These are phyloP conservation scores for Lagenidium giganteum DNA, from an alignment of 352 stramenopile genomes.

Conservation along the genomic window DNA sequence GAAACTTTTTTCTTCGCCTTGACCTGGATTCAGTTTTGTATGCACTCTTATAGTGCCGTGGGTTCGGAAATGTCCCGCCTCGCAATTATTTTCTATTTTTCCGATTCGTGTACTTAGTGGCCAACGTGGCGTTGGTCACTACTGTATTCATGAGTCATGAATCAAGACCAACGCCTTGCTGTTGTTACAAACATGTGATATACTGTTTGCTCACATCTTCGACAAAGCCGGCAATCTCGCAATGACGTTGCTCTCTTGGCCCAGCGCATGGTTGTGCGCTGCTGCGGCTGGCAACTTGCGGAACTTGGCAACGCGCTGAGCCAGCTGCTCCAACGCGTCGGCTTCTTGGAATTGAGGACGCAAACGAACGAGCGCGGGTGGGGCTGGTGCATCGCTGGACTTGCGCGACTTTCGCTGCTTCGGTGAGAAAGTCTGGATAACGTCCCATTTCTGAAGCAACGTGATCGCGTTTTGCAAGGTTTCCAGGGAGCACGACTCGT, in stretches of 20 bases:
- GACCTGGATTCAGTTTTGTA: too few relatives aligned
- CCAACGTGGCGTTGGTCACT: too few relatives aligned
- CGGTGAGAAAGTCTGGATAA: constrained; percentile 41
- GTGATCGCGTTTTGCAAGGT: constrained; percentile 76
- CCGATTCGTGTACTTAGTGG: too few relatives aligned
- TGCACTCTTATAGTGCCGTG: too few relatives aligned
- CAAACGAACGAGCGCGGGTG: constrained; percentile 23
- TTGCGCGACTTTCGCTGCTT: constrained; percentile 5
- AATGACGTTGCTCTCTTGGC: constrained; percentile 55
- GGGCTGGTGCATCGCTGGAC: neutral
- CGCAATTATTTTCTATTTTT: too few relatives aligned
- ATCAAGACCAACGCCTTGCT: too few relatives aligned
- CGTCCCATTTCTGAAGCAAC: constrained; percentile 58
- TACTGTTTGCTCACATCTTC: constrained; percentile 51
- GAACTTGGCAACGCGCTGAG: constrained; percentile 61
- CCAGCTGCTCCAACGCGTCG: constrained; percentile 55
- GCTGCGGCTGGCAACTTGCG: constrained; percentile 51
- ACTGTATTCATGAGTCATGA: too few relatives aligned
- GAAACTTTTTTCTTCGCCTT: too few relatives aligned
- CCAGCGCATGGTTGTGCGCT: neutral
- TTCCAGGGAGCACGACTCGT: constrained; percentile 82
- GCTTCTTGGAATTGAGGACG: constrained; percentile 38
- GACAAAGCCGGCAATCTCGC: constrained; percentile 59
- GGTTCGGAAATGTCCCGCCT: too few relatives aligned
- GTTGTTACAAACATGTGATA: too few relatives aligned